Base-by-base conservation (phyloP, 2,329 filamentous ascomycete genomes). In the Pseudovirgaria hyperparasitica region DNA sequence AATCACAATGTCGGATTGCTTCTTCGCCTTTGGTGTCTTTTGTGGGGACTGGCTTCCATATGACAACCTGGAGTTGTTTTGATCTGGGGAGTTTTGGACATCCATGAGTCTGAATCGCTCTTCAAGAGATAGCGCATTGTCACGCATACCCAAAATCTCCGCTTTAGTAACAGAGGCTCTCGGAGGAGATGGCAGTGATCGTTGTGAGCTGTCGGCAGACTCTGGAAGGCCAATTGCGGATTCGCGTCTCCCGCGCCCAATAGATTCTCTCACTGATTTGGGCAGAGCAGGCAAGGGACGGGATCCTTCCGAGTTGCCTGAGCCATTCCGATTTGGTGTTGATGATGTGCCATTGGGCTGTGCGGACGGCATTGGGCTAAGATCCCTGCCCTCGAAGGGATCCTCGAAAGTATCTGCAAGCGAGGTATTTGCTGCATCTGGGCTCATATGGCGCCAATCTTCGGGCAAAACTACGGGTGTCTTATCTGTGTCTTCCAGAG, bases 401-500 rank as follows among this genome's bases (percentile, higher is more conserved):
- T 84, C 72, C 19, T 81, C 75, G 19, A 70, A 63, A 9, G 59
- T 52, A 32, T 66, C 58, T 4, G 60, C 59, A 19, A 72, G 46
- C 14, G 65, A 63, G 9, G 57, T 64, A 35, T 72, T 63, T n/a
- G 62, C 69, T 13, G 54, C 72, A 42, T 64, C 74, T 50, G 58
- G 82, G 58, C 59, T 86, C 67, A 76, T 74, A 38, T 72, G 81
- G 36, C 81, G 75, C 90, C 90, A 98, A 50, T 94, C 85, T 44
- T 96, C 90, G 1, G 90, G 90, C 13, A 92, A 72, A n/a, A 98
- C 87, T 8, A 98, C 90, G 0, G 90, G 90, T 1, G 90, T 96
- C 63, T 96, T 96, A 46, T 92, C 84, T 5, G 84, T 87, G 46
- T 96, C 87, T 55, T 96, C 87, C 2, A 96, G 67, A 5, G 85